phyloP scores from a whole-genome alignment of 2,329 filamentous ascomycete genomes.

The Tolypocladium ovalisporum region DNA sequence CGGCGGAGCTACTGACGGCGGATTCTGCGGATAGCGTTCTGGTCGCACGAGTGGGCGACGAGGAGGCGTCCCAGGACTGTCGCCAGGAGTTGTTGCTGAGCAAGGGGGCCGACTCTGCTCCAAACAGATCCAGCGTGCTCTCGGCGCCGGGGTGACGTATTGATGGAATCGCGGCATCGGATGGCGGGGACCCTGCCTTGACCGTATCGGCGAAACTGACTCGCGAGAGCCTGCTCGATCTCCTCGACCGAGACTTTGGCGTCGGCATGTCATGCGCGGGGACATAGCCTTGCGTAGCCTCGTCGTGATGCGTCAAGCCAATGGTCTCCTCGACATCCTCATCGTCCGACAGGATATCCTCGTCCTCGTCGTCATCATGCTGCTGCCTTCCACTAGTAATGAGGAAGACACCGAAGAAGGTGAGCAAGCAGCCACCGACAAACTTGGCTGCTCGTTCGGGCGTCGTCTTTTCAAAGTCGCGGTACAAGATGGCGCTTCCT shows the following conservation, averaged over 20 bases:
- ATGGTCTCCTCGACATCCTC: slow-evolving; percentile 56
- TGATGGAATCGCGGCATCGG: slow-evolving; percentile 24
- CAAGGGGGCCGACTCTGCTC: slow-evolving; percentile 25
- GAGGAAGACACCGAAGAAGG: slow-evolving; percentile 93
- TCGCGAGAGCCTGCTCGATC: slow-evolving; percentile 37
- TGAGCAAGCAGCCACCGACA: slow-evolving; percentile 78
- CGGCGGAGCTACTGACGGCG: slow-evolving; percentile 13
- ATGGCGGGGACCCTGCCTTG: slow-evolving; percentile 24
- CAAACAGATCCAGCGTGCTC: slow-evolving; percentile 19
- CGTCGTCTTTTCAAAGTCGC: slow-evolving; percentile 83
- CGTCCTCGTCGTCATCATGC: slow-evolving; percentile 48
- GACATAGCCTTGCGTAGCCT: slow-evolving; percentile 8
- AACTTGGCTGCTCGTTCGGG: slow-evolving; percentile 70
- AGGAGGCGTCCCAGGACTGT: slow-evolving; percentile 20
- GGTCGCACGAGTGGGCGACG: slow-evolving; percentile 21
- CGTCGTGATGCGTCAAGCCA: slow-evolving; percentile 42
- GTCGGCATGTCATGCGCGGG: slow-evolving; percentile 9
- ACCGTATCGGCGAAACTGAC: slow-evolving; percentile 30
- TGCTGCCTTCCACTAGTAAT: slow-evolving; percentile 75
- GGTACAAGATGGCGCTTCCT: slow-evolving; percentile 84
- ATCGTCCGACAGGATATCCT: slow-evolving; percentile 38
- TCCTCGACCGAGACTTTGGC: slow-evolving; percentile 26
- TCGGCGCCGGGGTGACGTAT: slow-evolving; percentile 20
- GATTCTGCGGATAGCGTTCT: slow-evolving; percentile 26
- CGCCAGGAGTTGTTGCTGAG: slow-evolving; percentile 32